Percentiles rank a stretch among this genome's conserved stretches.
Evolutionary conservation across 2,329 filamentous ascomycete genomes (phyloP).

Genomic region (Orbilia quercus): DNA sequence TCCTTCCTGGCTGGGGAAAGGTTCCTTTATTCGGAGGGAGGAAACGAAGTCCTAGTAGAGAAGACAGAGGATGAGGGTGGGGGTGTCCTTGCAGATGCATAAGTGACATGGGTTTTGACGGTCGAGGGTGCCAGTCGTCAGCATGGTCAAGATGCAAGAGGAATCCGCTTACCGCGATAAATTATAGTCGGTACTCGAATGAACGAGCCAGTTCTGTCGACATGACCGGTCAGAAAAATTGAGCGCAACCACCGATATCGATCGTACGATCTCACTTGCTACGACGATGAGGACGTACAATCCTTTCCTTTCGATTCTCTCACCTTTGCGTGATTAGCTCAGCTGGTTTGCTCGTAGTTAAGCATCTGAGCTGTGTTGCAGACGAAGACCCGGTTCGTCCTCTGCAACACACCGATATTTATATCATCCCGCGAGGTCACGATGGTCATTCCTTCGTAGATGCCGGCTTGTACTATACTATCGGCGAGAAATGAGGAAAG

Average conservation of each 20-base stretch:
- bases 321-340: conserved; percentile 44
- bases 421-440: conserved; percentile 37
- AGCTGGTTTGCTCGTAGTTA: conserved; percentile 20
- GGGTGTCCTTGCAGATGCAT: conserved; percentile 33
- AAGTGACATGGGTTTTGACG: conserved; percentile 5
- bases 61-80: conserved; percentile 4
- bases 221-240: no score
- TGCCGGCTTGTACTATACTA: no score
- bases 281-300: not conserved
- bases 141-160: no score
- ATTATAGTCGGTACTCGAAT: no score
- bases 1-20: no score
- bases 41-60: no score
- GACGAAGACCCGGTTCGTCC: conserved; percentile 11
- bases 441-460: conserved; percentile 24
- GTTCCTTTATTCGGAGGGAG: no score
- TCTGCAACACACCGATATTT: conserved; percentile 40
- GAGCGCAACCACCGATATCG: no score
- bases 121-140: not conserved
- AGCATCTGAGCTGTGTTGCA: conserved; percentile 26
- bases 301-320: not conserved
- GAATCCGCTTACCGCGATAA: no score
- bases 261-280: conserved; percentile 14
- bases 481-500: not conserved
- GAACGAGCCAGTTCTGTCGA: no score